Evolutionary conservation across 768 basidiomycete species (phyloP).

Genomic region (Auriscalpium vulgare): DNA sequence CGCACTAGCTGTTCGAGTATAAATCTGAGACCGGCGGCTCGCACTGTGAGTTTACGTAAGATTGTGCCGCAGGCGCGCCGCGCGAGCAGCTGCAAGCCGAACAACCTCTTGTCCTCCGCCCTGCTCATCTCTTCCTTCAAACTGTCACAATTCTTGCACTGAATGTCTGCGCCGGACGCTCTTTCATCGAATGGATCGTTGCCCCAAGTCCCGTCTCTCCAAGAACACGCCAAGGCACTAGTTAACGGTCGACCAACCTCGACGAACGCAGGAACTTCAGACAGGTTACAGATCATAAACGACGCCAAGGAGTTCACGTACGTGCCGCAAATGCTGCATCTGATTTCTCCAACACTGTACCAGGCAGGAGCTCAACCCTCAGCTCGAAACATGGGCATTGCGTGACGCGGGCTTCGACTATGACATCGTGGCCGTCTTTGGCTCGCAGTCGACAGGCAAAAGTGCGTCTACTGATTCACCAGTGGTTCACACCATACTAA

Average conservation of each 20-base stretch:
- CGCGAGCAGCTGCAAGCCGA: background rate
- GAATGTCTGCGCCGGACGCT: conserved; percentile 8
- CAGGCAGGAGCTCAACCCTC: conserved; percentile 58
- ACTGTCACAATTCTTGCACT: background rate
- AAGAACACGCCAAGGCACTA: background rate
- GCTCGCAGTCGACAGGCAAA: conserved; percentile 95
- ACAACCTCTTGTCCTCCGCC: background rate
- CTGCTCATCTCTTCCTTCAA: no score
- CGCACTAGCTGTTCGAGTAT: no score
- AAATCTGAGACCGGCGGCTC: no score
- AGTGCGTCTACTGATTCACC: conserved; percentile 38
- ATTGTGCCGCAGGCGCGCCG: background rate
- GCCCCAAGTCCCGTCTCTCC: background rate
- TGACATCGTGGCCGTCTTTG: conserved; percentile 93
- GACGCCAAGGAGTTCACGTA: conserved; percentile 95
- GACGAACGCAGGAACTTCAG: conserved; percentile 28
- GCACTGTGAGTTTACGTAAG: background rate
- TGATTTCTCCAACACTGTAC: conserved; percentile 1
- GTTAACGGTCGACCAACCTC: conserved; percentile 17
- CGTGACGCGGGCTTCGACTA: conserved; percentile 89
- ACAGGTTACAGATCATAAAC: conserved; percentile 78
- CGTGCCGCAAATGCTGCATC: conserved; percentile 23
- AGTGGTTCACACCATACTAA: background rate
- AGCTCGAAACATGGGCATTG: conserved; percentile 84
- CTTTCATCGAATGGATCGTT: conserved; percentile 3